Evolutionary conservation across 331 rosid species (phyloP), one percentile per base, ranked within the genome.

Genomic region (Cydonia oblonga): DNA sequence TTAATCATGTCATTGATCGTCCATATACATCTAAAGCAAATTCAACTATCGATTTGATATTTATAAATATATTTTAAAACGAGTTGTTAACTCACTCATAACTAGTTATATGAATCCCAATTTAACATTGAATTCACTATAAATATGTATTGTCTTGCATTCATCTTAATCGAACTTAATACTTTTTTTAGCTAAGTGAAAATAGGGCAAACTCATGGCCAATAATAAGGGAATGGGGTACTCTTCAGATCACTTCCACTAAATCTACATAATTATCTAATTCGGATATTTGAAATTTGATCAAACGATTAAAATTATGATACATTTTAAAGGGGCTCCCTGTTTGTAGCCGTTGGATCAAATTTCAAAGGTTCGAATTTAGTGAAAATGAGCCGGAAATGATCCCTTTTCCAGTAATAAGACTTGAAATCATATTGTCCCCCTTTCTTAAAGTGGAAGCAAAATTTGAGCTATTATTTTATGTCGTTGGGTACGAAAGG

Each of bases 321-420:
- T 32, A 32, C 38, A 0, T 32, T 32, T 32, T 32, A 2, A 32
- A 32, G 38, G 0, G 0, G 10, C 0, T 0, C 3, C 0, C 0
- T 32, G 0, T 32, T 32, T 32, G 38, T 32, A 32, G 3, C 3
- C 10, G 38, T 32, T 32, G 7, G 10, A 32, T 32, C 3, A 32
- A 32, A 32, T 32, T 32, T 32, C 38, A 32, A 32, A 0, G 0
- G 0, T 0, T 0, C 2, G 1, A 2, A 32, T 32, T 32, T 32
- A 0, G 0, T 32, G 35, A 6, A 32, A 32, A 0, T 2, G 2
- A 32, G 0, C 2, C 2, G 9, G 0, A 32, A 1, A 32, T 0
- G 10, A 2, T 32, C 38, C 10, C 38, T 32, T 32, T 32, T 32
- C 4, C 29, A 2, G 4, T 40, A 46, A 46, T 16, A 49, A 16